Evolutionary conservation across 73 alveolate species (phyloP).

Genomic region (Paramecium sexaurelia): DNA sequence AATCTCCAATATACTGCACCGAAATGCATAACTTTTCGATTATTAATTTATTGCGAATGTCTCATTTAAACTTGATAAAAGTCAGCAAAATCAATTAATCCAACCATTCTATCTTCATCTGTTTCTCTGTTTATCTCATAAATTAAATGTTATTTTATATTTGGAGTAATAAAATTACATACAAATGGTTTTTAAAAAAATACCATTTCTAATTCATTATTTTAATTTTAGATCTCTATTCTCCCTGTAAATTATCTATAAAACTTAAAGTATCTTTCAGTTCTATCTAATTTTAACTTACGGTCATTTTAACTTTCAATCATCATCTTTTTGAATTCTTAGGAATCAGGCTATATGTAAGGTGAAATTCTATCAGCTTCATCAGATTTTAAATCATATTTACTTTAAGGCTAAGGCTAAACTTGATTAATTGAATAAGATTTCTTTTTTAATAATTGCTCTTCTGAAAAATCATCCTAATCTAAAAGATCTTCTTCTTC

Average conservation of each 20-base stretch:
- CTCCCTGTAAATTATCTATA: conserved; percentile 40
- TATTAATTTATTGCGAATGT: conserved; percentile 13
- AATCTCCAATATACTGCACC: conserved; percentile 62
- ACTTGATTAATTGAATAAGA: background rate
- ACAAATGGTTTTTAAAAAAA: conserved; percentile 64
- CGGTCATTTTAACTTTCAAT: background rate
- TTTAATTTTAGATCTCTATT: conserved; percentile 15
- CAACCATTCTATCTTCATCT: conserved; percentile 66
- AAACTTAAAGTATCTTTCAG: background rate
- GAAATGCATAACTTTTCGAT: conserved; percentile 8
- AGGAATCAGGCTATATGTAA: background rate
- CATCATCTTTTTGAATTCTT: background rate
- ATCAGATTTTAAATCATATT: background rate
- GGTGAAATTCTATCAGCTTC: background rate
- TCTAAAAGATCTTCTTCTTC: background rate
- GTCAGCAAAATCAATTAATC: background rate
- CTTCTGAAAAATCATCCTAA: background rate
- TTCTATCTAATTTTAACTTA: background rate
- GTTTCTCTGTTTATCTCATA: conserved; percentile 66
- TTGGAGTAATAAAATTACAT: conserved; percentile 58
- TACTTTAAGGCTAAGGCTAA: background rate
- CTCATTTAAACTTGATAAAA: conserved; percentile 45
- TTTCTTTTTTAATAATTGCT: background rate
- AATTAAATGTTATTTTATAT: conserved; percentile 53
- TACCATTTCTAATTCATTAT: background rate